Conservation (phyloP, 805 yeast genomes). For the Myxozyma geophila region DNA sequence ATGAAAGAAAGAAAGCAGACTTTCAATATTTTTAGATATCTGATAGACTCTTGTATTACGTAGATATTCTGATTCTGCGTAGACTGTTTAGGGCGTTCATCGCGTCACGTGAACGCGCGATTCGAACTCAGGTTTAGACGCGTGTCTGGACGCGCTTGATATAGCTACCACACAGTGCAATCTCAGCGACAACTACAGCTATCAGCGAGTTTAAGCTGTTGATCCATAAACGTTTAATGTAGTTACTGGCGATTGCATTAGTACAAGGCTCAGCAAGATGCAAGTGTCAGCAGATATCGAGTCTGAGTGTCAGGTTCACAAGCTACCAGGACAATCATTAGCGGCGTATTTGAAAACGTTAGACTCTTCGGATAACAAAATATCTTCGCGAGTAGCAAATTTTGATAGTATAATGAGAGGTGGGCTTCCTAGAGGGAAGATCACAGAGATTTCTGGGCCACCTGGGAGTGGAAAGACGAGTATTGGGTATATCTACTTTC, state of each 20-base stretch:
- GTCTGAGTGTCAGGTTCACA: neutral
- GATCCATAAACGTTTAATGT: too few relatives aligned
- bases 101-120: constrained; percentile 9
- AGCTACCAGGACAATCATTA: constrained; percentile 22
- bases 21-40: too few relatives aligned
- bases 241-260: too few relatives aligned
- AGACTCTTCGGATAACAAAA: constrained; percentile 14
- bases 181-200: too few relatives aligned
- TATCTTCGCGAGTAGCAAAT: constrained; percentile 20
- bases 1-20: neutral
- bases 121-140: neutral
- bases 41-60: too few relatives aligned
- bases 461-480: constrained; percentile 36
- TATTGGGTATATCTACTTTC: constrained; percentile 20
- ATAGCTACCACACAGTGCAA: too few relatives aligned
- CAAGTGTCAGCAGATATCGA: neutral
- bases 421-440: constrained; percentile 29
- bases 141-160: neutral
- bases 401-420: constrained; percentile 29
- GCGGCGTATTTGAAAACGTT: constrained; percentile 4
- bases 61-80: neutral
- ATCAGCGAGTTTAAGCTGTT: too few relatives aligned
- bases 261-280: neutral
- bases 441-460: constrained; percentile 33
- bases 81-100: neutral